Conservation (phyloP, 2,329 filamentous ascomycete species). For the Huntiella decipiens region DNA sequence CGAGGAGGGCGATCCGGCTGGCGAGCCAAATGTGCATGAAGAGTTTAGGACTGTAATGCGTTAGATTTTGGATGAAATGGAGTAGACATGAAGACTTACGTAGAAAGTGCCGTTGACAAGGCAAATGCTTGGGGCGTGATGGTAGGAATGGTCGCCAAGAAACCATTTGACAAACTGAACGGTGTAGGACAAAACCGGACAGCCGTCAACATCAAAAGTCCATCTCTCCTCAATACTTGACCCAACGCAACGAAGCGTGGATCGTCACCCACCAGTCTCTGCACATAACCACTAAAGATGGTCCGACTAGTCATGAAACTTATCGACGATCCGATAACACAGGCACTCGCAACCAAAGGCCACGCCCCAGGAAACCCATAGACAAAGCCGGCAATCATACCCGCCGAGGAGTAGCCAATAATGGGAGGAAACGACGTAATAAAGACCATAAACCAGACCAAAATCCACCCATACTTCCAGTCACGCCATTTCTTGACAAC, state of each 20-base stretch:
- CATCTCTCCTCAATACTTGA: constrained; percentile 76
- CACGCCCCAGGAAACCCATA: constrained; percentile 47
- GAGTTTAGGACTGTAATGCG: constrained; percentile 52
- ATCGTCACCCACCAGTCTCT: constrained; percentile 63
- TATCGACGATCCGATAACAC: constrained; percentile 55
- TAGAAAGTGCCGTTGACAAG: constrained; percentile 61
- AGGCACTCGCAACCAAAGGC: constrained; percentile 65
- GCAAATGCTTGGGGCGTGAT: constrained; percentile 60
- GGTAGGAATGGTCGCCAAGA: constrained; percentile 81
- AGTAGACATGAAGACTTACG: constrained; percentile 19
- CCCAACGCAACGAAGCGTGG: constrained; percentile 74
- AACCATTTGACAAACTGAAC: constrained; percentile 84
- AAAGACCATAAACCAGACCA: constrained; percentile 61
- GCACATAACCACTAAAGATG: constrained; percentile 58
- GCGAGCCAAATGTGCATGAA: constrained; percentile 89
- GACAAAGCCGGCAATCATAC: constrained; percentile 34
- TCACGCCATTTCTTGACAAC: constrained; percentile 59
- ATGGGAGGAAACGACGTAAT: constrained; percentile 67
- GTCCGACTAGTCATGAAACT: constrained; percentile 70
- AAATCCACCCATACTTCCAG: constrained; percentile 49
- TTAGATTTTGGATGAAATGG: background rate
- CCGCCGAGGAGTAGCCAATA: constrained; percentile 66
- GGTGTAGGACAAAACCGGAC: constrained; percentile 84
- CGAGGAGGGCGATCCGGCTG: constrained; percentile 59
- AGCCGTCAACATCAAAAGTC: constrained; percentile 72